Percentiles rank a stretch among this genome's conserved stretches.
phyloP scores from a whole-genome alignment of 2,329 filamentous ascomycete genomes.

The Apiospora sp. region DNA sequence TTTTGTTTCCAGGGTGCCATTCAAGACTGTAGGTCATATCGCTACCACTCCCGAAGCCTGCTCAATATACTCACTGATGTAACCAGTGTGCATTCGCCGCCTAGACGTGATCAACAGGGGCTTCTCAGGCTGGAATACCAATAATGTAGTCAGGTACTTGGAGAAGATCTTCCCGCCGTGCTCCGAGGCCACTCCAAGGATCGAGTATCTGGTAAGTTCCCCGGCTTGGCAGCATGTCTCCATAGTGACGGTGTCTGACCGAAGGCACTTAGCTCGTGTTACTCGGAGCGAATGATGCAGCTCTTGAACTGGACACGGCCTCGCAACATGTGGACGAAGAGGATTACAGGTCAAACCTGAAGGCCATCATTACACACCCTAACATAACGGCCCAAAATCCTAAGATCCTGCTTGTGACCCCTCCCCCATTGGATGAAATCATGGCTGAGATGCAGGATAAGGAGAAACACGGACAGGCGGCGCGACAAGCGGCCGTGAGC shows the following conservation, averaged over 20 bases:
- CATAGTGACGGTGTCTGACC: background rate
- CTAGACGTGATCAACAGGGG: slow-evolving; percentile 91
- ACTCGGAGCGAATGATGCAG: slow-evolving; percentile 91
- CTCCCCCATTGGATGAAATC: slow-evolving; percentile 84
- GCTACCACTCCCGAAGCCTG: background rate
- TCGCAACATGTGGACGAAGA: slow-evolving; percentile 82
- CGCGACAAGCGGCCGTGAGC: slow-evolving; percentile 56
- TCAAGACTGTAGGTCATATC: slow-evolving; percentile 65
- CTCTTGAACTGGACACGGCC: slow-evolving; percentile 66
- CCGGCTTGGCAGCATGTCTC: slow-evolving; percentile 29
- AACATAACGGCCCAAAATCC: slow-evolving; percentile 73
- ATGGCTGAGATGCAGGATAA: slow-evolving; percentile 59
- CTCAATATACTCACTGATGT: slow-evolving; percentile 26
- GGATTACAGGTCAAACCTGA: slow-evolving; percentile 77
- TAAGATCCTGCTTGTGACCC: slow-evolving; percentile 79
- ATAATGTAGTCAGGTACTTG: slow-evolving; percentile 74
- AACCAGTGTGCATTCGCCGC: slow-evolving; percentile 74
- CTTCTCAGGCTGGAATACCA: slow-evolving; percentile 85
- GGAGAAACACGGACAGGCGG: slow-evolving; percentile 51
- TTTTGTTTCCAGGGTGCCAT: slow-evolving; percentile 80
- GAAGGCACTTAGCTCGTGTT: slow-evolving; percentile 69
- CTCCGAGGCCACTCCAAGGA: slow-evolving; percentile 60
- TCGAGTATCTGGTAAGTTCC: slow-evolving; percentile 70
- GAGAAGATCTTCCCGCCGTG: slow-evolving; percentile 75
- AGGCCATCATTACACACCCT: slow-evolving; percentile 75